phyloP scores from a whole-genome alignment of 176 grass and related monocot species.

The Bonia amplexicaulis region DNA sequence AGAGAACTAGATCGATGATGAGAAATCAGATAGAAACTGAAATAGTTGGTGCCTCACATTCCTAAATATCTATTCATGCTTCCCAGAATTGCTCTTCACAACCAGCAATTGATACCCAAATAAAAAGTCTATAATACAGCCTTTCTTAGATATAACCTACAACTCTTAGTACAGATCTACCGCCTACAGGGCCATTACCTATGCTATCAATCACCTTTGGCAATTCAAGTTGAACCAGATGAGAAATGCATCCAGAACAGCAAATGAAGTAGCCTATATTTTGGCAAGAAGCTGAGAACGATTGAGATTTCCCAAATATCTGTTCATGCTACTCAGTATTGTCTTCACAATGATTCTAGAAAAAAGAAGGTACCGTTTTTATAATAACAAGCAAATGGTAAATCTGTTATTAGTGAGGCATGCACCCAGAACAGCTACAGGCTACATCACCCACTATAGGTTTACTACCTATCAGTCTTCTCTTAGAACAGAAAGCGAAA shows the following conservation, averaged over 20 bases:
- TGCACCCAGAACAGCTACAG: neutral
- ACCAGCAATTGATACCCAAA: neutral
- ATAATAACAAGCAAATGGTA: neutral
- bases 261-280: neutral
- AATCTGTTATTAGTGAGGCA: neutral
- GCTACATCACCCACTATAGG: neutral
- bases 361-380: neutral
- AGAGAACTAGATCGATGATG: neutral
- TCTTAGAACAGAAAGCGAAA: neutral
- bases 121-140: neutral
- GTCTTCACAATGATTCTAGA: neutral
- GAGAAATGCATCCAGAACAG: neutral
- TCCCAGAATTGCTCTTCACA: neutral
- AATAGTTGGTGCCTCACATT: neutral
- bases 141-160: neutral
- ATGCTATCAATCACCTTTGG: neutral
- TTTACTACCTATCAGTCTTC: neutral
- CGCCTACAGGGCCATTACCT: neutral
- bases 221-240: neutral
- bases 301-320: neutral
- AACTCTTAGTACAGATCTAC: neutral
- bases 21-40: neutral
- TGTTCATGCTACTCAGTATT: neutral
- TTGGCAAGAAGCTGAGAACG: neutral
- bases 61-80: neutral